Evolutionary conservation across 73 alveolate species (phyloP).

Genomic region (Tetrahymena malaccensis): DNA sequence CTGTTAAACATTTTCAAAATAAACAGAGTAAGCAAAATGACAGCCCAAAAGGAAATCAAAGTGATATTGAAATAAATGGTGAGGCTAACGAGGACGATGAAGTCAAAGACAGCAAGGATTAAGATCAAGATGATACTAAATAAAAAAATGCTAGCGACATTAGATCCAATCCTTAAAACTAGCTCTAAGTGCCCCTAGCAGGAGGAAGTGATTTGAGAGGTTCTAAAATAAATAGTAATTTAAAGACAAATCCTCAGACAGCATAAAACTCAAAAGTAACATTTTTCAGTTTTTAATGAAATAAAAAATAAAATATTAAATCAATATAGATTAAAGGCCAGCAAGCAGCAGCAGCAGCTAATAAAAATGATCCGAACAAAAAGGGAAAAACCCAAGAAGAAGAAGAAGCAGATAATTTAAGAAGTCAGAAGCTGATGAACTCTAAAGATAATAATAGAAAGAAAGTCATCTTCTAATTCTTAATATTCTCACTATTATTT

Average conservation of each 20-base stretch:
- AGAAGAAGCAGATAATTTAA: conserved; percentile 20
- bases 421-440: conserved; percentile 15
- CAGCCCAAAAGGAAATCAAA: not conserved
- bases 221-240: not conserved
- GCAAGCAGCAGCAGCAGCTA: not conserved
- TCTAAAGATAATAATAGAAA: conserved; percentile 37
- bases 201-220: not conserved
- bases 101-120: not conserved
- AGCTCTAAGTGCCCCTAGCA: not conserved
- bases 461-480: conserved; percentile 20
- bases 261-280: not conserved
- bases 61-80: not conserved
- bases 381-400: not conserved
- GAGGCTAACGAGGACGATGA: not conserved
- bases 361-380: not conserved
- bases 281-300: not conserved
- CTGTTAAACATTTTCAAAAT: not conserved
- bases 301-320: not conserved
- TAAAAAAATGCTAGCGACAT: not conserved
- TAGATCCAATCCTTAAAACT: not conserved
- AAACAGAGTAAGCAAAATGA: not conserved
- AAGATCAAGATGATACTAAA: not conserved
- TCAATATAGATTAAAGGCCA: not conserved
- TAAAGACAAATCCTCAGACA: not conserved
- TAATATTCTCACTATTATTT: conserved; percentile 12